A percentile compares a stretch with the other conserved stretches of the same genome.
phyloP scores from a whole-genome alignment of 108 stramenopile genomes.

The Nannochloropsis salina region DNA sequence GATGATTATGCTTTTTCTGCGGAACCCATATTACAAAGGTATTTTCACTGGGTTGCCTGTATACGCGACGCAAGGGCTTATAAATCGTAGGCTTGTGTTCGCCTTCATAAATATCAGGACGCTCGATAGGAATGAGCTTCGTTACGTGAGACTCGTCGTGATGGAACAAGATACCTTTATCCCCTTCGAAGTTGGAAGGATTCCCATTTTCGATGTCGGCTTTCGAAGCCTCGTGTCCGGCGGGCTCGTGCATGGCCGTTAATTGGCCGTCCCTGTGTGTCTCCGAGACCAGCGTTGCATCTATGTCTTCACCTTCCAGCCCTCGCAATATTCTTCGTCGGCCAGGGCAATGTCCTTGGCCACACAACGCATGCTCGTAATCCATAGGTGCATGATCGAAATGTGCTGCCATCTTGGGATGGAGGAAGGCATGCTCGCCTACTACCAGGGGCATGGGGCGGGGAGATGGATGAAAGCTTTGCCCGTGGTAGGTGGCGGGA shows the following conservation, averaged over 20 bases:
- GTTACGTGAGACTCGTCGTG: background rate
- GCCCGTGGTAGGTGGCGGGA: slow-evolving; percentile 15
- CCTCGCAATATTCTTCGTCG: background rate
- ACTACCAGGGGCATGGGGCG: background rate
- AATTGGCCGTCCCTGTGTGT: background rate
- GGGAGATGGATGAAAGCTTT: background rate
- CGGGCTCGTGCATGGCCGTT: background rate
- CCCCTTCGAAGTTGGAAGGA: background rate
- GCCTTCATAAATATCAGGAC: background rate
- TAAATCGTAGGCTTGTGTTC: background rate
- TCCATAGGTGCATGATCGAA: background rate
- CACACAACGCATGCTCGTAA: background rate
- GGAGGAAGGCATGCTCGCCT: background rate
- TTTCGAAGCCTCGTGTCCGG: background rate
- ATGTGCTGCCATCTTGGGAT: background rate
- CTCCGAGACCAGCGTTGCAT: background rate
- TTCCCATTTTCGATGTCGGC: no score
- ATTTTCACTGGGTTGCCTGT: background rate
- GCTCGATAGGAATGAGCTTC: background rate
- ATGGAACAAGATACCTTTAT: background rate
- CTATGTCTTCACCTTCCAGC: background rate
- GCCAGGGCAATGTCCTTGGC: background rate
- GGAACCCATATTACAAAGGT: background rate
- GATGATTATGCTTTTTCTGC: background rate
- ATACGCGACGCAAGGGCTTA: background rate